Conservation (phyloP, 2,329 filamentous ascomycete species). For the Alternaria conjuncta region DNA sequence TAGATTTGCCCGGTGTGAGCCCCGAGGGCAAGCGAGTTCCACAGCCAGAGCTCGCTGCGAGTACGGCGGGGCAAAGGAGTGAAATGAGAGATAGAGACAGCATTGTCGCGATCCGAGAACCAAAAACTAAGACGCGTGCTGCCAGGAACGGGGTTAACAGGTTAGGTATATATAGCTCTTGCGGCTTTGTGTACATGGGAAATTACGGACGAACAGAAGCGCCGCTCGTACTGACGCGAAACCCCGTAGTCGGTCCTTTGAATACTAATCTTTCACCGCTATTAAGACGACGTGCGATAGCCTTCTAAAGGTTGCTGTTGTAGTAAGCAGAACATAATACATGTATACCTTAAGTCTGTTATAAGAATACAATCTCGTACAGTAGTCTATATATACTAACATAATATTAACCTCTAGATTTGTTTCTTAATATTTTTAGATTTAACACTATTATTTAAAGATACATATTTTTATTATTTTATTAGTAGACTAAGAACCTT, state of each 20-base stretch:
- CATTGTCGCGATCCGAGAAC: neutral
- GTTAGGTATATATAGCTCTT: neutral
- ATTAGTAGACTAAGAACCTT: too few species aligned
- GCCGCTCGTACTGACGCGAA: neutral
- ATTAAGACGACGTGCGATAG: neutral
- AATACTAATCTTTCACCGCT: neutral
- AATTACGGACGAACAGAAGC: neutral
- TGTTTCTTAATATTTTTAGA: too few species aligned
- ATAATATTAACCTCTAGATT: too few species aligned
- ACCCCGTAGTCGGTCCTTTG: neutral
- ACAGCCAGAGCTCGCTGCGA: conserved; percentile 25
- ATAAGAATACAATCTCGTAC: too few species aligned
- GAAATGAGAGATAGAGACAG: neutral
- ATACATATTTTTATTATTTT: too few species aligned
- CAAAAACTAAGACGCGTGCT: neutral
- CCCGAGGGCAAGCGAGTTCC: conserved; percentile 8
- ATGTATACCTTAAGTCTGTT: too few species aligned
- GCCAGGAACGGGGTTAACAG: neutral
- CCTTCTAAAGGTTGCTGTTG: neutral
- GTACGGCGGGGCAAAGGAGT: neutral
- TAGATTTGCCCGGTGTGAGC: conserved; percentile 23
- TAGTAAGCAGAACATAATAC: neutral
- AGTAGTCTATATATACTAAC: too few species aligned
- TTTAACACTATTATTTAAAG: too few species aligned
- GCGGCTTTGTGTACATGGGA: neutral